A percentile compares a stretch with the other conserved stretches of the same genome.
These are phyloP conservation scores for Friedmanniomyces simplex DNA, from an alignment of 495 filamentous ascomycete genomes.

Conservation along the genomic window DNA sequence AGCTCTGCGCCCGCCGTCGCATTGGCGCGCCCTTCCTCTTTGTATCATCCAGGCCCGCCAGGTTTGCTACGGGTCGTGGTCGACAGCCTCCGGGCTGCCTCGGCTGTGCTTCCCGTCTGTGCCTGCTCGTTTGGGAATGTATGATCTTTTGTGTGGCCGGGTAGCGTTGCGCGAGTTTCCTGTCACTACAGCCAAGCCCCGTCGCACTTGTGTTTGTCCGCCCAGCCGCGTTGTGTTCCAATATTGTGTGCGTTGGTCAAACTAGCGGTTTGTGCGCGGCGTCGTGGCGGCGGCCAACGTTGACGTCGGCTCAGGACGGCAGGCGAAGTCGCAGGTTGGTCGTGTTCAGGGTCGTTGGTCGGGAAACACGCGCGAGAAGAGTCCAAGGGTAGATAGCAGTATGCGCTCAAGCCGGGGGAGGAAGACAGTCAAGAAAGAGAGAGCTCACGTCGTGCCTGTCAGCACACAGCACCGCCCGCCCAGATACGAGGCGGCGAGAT, in stretches of 20 bases:
- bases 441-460: not conserved
- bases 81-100: not conserved
- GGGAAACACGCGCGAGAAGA: not conserved
- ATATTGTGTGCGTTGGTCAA: not conserved
- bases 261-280: not conserved
- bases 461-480: not conserved
- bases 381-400: not conserved
- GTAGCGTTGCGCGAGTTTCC: not conserved
- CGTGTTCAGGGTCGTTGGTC: not conserved
- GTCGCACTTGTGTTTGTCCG: too few species aligned
- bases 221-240: not conserved
- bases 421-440: not conserved
- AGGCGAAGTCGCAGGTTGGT: not conserved
- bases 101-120: not conserved
- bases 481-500: not conserved
- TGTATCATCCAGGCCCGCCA: slow-evolving; percentile 9
- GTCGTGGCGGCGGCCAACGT: too few species aligned
- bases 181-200: not conserved
- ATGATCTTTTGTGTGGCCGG: too few species aligned
- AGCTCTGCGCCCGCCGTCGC: slow-evolving; percentile 15
- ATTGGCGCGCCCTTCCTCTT: slow-evolving; percentile 9
- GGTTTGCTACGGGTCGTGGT: not conserved
- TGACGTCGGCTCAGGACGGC: too few species aligned
- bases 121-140: not conserved
- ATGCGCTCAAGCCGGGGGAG: too few species aligned